These are phyloP conservation scores for Ceratonia siliqua DNA, from an alignment of 306 rosid genomes.

Conservation along the genomic window DNA sequence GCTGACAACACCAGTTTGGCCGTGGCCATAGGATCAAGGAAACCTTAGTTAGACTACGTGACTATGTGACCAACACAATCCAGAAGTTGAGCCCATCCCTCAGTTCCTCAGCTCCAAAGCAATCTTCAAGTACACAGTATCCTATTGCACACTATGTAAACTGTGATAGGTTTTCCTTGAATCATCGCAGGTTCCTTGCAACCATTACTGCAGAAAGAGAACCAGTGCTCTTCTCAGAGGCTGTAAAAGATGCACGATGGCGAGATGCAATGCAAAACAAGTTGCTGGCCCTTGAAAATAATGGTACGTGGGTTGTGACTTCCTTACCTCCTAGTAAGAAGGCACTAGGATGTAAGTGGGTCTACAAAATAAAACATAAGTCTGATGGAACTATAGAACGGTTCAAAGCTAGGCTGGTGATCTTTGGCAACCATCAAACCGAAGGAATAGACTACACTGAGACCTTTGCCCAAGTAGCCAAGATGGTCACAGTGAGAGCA, in stretches of 20 bases:
- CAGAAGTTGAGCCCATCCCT: background rate
- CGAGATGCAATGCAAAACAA: background rate
- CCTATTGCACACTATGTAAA: background rate
- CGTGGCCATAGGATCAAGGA: background rate
- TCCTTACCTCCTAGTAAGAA: background rate
- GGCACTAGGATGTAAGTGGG: background rate
- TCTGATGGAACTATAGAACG: background rate
- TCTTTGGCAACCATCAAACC: background rate
- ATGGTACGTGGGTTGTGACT: background rate
- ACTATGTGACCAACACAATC: background rate
- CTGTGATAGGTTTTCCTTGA: background rate
- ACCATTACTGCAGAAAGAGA: no score
- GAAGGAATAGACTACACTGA: background rate
- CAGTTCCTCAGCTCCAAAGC: no score
- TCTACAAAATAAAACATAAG: background rate
- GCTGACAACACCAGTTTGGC: background rate
- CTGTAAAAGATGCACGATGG: background rate
- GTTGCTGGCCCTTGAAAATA: background rate
- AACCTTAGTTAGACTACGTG: background rate
- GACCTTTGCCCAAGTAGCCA: no score
- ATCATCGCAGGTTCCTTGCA: background rate
- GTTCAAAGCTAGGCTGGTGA: background rate
- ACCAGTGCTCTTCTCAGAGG: background rate
- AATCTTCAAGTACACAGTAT: background rate
- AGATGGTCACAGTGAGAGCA: no score